These are phyloP conservation scores for Hypocreales sp. DNA, from an alignment of 2,329 filamentous ascomycete genomes.

Conservation along the genomic window DNA sequence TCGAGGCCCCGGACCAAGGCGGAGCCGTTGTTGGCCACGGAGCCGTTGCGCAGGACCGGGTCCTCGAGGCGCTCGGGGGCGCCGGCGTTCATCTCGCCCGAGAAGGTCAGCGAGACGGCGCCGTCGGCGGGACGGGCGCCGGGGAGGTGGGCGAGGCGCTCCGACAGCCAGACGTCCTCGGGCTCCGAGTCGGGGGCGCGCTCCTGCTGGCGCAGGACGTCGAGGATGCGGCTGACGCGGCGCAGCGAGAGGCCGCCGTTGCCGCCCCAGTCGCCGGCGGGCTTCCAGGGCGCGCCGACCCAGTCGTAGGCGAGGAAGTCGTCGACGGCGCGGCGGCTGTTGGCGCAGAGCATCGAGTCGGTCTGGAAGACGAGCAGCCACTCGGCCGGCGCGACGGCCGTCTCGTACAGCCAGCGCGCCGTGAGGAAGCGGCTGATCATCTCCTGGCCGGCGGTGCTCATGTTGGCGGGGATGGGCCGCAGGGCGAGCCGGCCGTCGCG, in stretches of 20 bases:
- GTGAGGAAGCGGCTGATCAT: slow-evolving; percentile 37
- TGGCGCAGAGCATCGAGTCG: slow-evolving; percentile 40
- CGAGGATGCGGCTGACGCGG: slow-evolving; percentile 34
- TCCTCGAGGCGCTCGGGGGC: slow-evolving; percentile 7
- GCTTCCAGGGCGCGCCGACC: slow-evolving; percentile 35
- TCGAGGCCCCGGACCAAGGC: slow-evolving; percentile 26
- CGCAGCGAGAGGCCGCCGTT: slow-evolving; percentile 37
- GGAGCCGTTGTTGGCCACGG: slow-evolving; percentile 6
- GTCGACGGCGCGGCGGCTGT: slow-evolving; percentile 28
- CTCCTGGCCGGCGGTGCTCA: slow-evolving; percentile 34
- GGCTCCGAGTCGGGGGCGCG: slow-evolving; percentile 27
- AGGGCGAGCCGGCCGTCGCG: slow-evolving; percentile 31
- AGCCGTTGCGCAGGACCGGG: slow-evolving; percentile 9
- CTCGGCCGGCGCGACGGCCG: slow-evolving; percentile 30
- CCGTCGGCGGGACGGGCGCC: slow-evolving; percentile 34
- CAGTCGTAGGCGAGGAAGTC: slow-evolving; percentile 37
- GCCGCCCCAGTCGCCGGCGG: slow-evolving; percentile 25
- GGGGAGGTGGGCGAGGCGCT: slow-evolving; percentile 33
- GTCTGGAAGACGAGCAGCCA: slow-evolving; percentile 39
- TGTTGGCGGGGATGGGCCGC: slow-evolving; percentile 33
- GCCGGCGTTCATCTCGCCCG: slow-evolving; percentile 30
- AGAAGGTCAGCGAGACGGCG: slow-evolving; percentile 30
- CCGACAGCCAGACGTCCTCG: slow-evolving; percentile 41
- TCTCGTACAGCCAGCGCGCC: slow-evolving; percentile 34
- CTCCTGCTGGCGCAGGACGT: slow-evolving; percentile 31